These are phyloP conservation scores for Melaleuca alternifolia DNA, from an alignment of 345 rosid genomes.

Conservation along the genomic window DNA sequence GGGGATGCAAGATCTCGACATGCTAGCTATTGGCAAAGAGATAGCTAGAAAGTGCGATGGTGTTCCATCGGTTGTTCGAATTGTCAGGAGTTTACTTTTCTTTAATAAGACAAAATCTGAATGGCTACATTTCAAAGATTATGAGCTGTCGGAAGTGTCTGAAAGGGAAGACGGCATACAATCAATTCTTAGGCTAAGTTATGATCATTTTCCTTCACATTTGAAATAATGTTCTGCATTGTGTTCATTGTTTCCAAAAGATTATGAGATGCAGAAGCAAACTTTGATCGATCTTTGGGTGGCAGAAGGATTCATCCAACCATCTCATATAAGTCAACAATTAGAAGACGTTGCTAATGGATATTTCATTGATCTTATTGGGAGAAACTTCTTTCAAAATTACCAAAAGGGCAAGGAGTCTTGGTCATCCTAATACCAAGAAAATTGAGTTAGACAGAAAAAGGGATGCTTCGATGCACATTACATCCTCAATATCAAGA, in stretches of 20 bases:
- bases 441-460: no score
- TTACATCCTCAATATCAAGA: no score
- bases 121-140: background rate
- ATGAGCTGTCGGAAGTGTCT: background rate
- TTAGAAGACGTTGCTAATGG: background rate
- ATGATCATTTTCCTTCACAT: background rate
- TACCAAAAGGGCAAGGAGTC: accelerated
- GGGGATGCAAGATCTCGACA: background rate
- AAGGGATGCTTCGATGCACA: no score
- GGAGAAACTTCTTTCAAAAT: background rate
- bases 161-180: accelerated
- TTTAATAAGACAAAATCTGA: accelerated
- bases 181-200: accelerated
- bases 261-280: accelerated
- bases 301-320: background rate
- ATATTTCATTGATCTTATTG: background rate
- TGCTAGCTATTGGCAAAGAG: background rate
- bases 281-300: background rate
- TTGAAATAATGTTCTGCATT: background rate
- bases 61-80: background rate
- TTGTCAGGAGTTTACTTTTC: background rate
- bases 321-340: accelerated
- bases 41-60: background rate
- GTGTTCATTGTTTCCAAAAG: background rate
- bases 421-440: no score